Base-by-base conservation (phyloP, 2,329 filamentous ascomycete species). In the Cylindrodendrum hubeiense region DNA sequence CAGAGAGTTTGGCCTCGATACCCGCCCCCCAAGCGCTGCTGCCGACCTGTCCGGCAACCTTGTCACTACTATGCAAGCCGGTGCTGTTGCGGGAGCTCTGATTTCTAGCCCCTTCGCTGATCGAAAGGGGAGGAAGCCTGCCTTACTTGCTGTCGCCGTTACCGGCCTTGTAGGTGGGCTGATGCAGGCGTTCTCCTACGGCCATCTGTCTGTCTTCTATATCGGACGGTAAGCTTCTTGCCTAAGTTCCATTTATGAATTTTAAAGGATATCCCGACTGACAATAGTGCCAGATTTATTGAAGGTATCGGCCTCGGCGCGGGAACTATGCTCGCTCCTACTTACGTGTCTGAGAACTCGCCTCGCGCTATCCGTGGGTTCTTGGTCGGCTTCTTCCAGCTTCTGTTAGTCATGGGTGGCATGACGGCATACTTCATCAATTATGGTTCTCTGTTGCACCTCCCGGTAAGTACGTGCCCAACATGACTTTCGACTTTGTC, bases 271-370 rank as follows among this genome's bases (percentile, higher is more conserved):
- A 9, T 17, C 4, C 15, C 6, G n/a, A 39, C 33, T 51, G 24
- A 62, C 22, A 28, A 5, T 1, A 47, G 6, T 3, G 17, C 5
- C 28, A 56, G 60, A 5, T 71, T 89, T 50, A 77, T 89, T 26
- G 85, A 84, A 59, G 88, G 87, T 44, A 75, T 90, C 8, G 84
- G 81, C 60, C 79, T 85, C 10, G 83, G 82, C 17, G 82, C 80
- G 53, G 84, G 85, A 41, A 86, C 84, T 37, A 88, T 89, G 82
- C 83, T 89, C 60, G 86, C 86, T 4, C 88, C 88, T 3, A 82
- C 87, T 1, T 90, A 89, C 75, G 86, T 90, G 33, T 85, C 87
- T 0, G 88, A 90, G 71, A 90, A 88, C 68, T 79, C 86, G 3
- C 87, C 87, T 4, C 84, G 86, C 43, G 85, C 85, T 34, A 89